These are phyloP conservation scores for Yamadazyma pseudoaaseri DNA, from an alignment of 1,139 yeast species.

Conservation along the genomic window DNA sequence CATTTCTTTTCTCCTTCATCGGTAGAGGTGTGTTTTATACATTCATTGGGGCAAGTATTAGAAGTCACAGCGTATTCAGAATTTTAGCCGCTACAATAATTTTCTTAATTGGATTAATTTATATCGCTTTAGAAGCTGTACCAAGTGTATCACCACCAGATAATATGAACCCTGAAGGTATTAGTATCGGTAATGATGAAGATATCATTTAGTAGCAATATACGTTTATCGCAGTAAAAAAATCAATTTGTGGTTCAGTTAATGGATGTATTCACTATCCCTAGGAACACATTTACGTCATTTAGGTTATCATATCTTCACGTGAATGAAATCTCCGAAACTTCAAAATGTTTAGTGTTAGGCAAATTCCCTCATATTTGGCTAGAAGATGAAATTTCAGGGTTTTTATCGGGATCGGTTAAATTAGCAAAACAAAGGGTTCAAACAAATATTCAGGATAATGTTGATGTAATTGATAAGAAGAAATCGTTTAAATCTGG, in stretches of 20 bases:
- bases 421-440: constrained; percentile 12
- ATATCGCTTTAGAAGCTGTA: constrained; percentile 61
- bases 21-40: constrained; percentile 81
- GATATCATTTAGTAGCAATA: constrained; percentile 29
- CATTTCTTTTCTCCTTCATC: constrained; percentile 77
- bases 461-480: constrained; percentile 5
- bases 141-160: constrained; percentile 73
- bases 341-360: constrained; percentile 51
- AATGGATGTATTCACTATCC: constrained; percentile 6
- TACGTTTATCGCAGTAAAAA: background rate
- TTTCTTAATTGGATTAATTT: constrained; percentile 57
- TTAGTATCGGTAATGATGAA: constrained; percentile 46
- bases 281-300: constrained; percentile 56
- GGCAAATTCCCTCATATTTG: constrained; percentile 70
- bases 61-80: constrained; percentile 58
- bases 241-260: background rate
- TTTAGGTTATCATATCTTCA: constrained; percentile 56
- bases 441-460: constrained; percentile 8
- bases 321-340: constrained; percentile 48
- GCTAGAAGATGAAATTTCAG: constrained; percentile 33
- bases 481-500: background rate
- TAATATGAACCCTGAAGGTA: constrained; percentile 62
- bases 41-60: constrained; percentile 61
- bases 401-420: constrained; percentile 10
- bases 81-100: constrained; percentile 55